Percentiles rank a stretch among this genome's conserved stretches.
These are phyloP conservation scores for Boletus rufocinnamomeus DNA, from an alignment of 768 basidiomycete species.

Conservation along the genomic window DNA sequence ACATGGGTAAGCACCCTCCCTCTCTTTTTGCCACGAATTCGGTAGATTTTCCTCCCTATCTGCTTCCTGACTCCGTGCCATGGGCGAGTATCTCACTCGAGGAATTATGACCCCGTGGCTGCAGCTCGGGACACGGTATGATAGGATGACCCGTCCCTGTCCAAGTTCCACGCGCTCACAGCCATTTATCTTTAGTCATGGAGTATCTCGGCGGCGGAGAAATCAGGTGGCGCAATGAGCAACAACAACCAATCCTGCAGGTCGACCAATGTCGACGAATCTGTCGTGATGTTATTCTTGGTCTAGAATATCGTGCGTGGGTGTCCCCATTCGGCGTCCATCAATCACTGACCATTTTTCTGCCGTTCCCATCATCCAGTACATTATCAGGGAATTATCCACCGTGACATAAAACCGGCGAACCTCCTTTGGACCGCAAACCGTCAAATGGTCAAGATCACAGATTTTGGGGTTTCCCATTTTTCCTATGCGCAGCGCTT, in stretches of 20 bases:
- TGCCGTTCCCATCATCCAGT: slow-evolving; percentile 50
- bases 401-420: slow-evolving; percentile 98
- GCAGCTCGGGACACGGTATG: slow-evolving; percentile 34
- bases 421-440: slow-evolving; percentile 92
- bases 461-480: slow-evolving; percentile 97
- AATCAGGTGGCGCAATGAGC: slow-evolving; percentile 78
- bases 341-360: slow-evolving; percentile 5
- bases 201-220: slow-evolving; percentile 96
- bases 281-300: slow-evolving; percentile 90
- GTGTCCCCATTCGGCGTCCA: slow-evolving; percentile 12
- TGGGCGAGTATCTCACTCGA: slow-evolving; percentile 33
- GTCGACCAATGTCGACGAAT: slow-evolving; percentile 84
- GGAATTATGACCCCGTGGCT: slow-evolving; percentile 36
- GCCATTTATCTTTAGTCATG: slow-evolving; percentile 61
- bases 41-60: slow-evolving; percentile 22
- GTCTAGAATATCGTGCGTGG: slow-evolving; percentile 89
- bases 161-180: slow-evolving; percentile 24
- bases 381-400: slow-evolving; percentile 97
- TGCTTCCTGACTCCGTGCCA: slow-evolving; percentile 28
- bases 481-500: slow-evolving; percentile 88
- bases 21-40: slow-evolving; percentile 14
- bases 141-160: slow-evolving; percentile 24
- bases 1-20: slow-evolving; percentile 74
- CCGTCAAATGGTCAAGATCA: slow-evolving; percentile 90
- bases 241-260: slow-evolving; percentile 72